Percentiles rank a stretch among this genome's conserved stretches.
phyloP scores from a whole-genome alignment of 2,329 filamentous ascomycete genomes.

The Diaporthe sp. region DNA sequence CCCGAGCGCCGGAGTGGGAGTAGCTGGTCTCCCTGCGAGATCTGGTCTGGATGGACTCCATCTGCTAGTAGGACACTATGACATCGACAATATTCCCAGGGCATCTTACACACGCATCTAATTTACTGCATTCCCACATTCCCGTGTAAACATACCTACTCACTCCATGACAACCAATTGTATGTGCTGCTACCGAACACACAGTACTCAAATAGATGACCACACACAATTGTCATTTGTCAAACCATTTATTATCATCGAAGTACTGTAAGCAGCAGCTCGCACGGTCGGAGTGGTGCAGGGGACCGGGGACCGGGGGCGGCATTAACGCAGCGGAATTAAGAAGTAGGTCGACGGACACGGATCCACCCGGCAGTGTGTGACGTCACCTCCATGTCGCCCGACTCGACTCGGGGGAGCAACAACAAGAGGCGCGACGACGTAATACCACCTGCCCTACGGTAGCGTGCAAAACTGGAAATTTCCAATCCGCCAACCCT shows the following conservation, averaged over 20 bases:
- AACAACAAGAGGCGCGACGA: slow-evolving; percentile 11
- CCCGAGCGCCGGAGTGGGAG: neutral
- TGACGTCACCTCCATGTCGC: slow-evolving; percentile 11
- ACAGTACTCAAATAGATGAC: too few relatives aligned
- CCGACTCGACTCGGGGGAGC: neutral
- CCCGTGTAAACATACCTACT: too few relatives aligned
- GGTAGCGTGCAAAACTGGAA: slow-evolving; percentile 18
- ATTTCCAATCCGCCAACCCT: slow-evolving; percentile 6
- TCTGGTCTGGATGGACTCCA: neutral
- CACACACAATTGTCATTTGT: too few relatives aligned
- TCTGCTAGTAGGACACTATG: neutral
- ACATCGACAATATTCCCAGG: neutral
- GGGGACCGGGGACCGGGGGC: slow-evolving; percentile 5
- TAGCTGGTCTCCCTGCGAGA: too few relatives aligned
- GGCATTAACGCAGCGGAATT: slow-evolving; percentile 26
- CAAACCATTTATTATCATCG: neutral
- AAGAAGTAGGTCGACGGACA: neutral
- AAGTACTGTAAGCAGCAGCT: neutral
- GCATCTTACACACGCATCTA: too few relatives aligned
- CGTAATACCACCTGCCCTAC: neutral
- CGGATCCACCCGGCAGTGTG: slow-evolving; percentile 13
- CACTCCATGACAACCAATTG: too few relatives aligned
- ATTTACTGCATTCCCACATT: too few relatives aligned
- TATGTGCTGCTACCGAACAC: neutral
- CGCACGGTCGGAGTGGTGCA: neutral